Evolutionary conservation across 1,139 yeast species (phyloP).

Genomic region (Kurtzmaniella natalensis): DNA sequence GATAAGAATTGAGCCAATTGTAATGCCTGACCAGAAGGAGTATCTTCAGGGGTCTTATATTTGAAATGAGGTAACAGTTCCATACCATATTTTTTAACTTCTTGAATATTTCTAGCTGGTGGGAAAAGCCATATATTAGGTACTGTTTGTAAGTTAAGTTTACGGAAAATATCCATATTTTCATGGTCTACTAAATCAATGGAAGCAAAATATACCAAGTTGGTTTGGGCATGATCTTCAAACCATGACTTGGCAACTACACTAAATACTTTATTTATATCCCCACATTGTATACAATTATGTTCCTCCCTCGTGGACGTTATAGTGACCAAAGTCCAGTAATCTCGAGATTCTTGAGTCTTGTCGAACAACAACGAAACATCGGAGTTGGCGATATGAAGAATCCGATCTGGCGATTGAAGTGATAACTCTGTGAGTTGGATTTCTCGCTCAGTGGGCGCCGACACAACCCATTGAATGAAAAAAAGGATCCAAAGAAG

Average conservation of each 20-base stretch:
- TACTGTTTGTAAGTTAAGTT: conserved; percentile 41
- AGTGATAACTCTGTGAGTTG: conserved; percentile 13
- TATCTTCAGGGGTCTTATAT: conserved; percentile 28
- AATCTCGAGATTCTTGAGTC: conserved; percentile 23
- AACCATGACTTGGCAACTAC: conserved; percentile 42
- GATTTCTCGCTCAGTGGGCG: conserved; percentile 2
- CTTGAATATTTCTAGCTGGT: conserved; percentile 28
- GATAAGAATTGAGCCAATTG: conserved; percentile 53
- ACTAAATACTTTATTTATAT: conserved; percentile 20
- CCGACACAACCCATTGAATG: conserved; percentile 1
- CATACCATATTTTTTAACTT: conserved; percentile 11
- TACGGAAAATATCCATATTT: conserved; percentile 31
- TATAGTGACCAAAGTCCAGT: conserved; percentile 30
- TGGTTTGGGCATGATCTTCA: conserved; percentile 33
- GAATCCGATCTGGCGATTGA: conserved; percentile 18
- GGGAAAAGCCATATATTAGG: conserved; percentile 69
- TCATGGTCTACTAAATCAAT: conserved; percentile 47
- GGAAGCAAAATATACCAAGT: conserved; percentile 41
- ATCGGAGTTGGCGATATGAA: conserved; percentile 27
- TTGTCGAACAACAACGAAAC: conserved; percentile 22
- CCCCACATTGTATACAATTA: conserved; percentile 27
- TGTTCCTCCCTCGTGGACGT: conserved; percentile 34
- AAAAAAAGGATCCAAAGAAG: not conserved
- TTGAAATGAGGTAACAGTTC: conserved; percentile 10
- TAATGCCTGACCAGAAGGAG: conserved; percentile 27